phyloP scores from a whole-genome alignment of 2,329 filamentous ascomycete genomes.

The Colletotrichum melonis region DNA sequence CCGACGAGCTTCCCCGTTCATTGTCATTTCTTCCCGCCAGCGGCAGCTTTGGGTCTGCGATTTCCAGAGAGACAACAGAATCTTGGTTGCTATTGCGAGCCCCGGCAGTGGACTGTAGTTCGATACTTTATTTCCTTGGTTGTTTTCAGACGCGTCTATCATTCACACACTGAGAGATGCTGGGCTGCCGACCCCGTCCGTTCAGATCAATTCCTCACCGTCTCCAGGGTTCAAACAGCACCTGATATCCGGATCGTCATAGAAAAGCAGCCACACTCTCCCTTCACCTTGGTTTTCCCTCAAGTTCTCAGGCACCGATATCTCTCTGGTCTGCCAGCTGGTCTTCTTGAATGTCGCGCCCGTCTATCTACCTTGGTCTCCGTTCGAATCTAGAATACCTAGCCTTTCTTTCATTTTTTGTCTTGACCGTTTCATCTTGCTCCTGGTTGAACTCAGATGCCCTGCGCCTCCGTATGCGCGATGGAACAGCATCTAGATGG shows the following conservation, averaged over 20 bases:
- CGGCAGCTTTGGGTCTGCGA: background rate
- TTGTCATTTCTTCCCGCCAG: background rate
- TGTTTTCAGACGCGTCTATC: background rate
- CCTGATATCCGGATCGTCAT: background rate
- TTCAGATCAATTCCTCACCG: too few relatives aligned
- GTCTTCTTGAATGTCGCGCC: background rate
- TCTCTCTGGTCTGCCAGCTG: background rate
- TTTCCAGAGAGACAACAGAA: background rate
- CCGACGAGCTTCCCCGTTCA: background rate
- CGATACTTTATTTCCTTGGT: slow-evolving; percentile 6
- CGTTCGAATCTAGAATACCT: background rate
- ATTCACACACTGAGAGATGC: background rate
- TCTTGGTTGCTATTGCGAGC: background rate
- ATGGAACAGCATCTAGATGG: background rate
- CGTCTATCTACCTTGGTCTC: background rate
- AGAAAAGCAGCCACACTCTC: background rate
- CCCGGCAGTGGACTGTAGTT: background rate
- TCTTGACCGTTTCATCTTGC: background rate
- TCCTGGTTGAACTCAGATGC: background rate
- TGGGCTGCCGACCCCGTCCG: background rate
- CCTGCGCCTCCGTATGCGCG: background rate
- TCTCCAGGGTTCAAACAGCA: background rate
- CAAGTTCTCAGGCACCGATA: background rate
- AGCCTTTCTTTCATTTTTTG: background rate
- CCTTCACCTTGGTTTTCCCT: background rate